phyloP scores from a whole-genome alignment of 345 rosid genomes.

The Salix caprea region DNA sequence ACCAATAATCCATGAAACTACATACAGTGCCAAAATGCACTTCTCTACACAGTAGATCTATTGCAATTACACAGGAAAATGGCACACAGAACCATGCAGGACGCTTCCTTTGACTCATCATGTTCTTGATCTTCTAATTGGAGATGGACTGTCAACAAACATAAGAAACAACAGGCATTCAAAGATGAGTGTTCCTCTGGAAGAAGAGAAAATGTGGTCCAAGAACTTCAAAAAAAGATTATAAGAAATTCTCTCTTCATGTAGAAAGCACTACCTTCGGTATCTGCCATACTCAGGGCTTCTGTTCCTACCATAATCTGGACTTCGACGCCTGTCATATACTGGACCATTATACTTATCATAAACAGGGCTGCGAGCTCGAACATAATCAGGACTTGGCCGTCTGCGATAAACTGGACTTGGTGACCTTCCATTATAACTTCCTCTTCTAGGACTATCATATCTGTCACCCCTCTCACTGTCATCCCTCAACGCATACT shows the following conservation, averaged over 20 bases:
- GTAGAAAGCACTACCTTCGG: constrained; percentile 49
- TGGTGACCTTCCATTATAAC: constrained; percentile 54
- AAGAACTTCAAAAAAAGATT: not conserved
- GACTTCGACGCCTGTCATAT: constrained; percentile 47
- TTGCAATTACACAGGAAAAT: not conserved
- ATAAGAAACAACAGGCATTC: not conserved
- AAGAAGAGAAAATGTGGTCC: not conserved
- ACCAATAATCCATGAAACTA: not conserved
- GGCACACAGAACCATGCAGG: not conserved
- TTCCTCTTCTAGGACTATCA: constrained; percentile 64
- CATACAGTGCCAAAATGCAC: not conserved
- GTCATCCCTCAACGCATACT: constrained; percentile 82
- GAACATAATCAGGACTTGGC: constrained; percentile 77
- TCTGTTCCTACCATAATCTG: constrained; percentile 37
- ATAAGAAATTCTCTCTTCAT: not conserved
- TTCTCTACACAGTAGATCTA: constrained; percentile 10
- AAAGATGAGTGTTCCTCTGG: not conserved
- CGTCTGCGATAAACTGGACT: constrained; percentile 64
- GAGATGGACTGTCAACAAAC: constrained; percentile 52
- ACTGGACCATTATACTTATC: constrained; percentile 59
- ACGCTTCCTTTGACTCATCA: constrained; percentile 20
- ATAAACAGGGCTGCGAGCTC: constrained; percentile 69
- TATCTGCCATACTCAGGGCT: constrained; percentile 51
- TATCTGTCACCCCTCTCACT: constrained; percentile 58
- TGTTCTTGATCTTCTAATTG: constrained; percentile 53